phyloP scores from a whole-genome alignment of 805 yeast genomes.

The Metschnikowia colocasiae region DNA sequence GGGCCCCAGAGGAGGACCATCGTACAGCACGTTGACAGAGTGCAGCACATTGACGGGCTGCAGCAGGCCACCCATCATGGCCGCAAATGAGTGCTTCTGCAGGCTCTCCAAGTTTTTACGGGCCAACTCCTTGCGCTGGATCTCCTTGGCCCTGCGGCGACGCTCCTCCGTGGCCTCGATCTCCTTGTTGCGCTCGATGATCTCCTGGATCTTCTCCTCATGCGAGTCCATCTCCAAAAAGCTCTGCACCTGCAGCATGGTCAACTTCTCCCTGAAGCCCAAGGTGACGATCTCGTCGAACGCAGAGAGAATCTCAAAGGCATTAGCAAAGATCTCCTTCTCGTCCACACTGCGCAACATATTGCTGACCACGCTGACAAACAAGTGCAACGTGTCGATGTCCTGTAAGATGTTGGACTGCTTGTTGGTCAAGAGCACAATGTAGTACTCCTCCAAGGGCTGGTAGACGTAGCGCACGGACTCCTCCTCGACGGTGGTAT shows the following conservation, averaged over 20 bases:
- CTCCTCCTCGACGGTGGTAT: conserved; percentile 91
- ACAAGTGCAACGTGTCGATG: conserved; percentile 83
- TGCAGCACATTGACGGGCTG: conserved; percentile 2
- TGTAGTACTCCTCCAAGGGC: conserved; percentile 90
- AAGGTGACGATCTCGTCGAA: conserved; percentile 89
- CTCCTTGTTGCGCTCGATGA: conserved; percentile 95
- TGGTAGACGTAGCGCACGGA: conserved; percentile 91
- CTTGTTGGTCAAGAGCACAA: conserved; percentile 85
- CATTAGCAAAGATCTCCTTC: conserved; percentile 73
- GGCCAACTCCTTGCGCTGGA: conserved; percentile 74
- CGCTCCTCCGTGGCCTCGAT: conserved; percentile 96
- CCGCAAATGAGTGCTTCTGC: conserved; percentile 17
- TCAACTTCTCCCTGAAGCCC: conserved; percentile 87
- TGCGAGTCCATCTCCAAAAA: conserved; percentile 97
- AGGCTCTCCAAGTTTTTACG: conserved; percentile 52
- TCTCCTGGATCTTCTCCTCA: conserved; percentile 97
- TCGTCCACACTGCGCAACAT: conserved; percentile 72
- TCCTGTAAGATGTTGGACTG: conserved; percentile 92
- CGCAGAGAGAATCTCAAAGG: conserved; percentile 86
- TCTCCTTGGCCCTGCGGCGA: conserved; percentile 89
- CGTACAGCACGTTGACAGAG: conserved; percentile 11
- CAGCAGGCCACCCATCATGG: neutral
- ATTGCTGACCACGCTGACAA: conserved; percentile 76
- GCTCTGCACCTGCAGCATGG: conserved; percentile 76
- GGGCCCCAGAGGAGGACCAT: conserved; percentile 16